Conservation (phyloP, 2,329 filamentous ascomycete species). For the Orbilia blumenaviensis region DNA sequence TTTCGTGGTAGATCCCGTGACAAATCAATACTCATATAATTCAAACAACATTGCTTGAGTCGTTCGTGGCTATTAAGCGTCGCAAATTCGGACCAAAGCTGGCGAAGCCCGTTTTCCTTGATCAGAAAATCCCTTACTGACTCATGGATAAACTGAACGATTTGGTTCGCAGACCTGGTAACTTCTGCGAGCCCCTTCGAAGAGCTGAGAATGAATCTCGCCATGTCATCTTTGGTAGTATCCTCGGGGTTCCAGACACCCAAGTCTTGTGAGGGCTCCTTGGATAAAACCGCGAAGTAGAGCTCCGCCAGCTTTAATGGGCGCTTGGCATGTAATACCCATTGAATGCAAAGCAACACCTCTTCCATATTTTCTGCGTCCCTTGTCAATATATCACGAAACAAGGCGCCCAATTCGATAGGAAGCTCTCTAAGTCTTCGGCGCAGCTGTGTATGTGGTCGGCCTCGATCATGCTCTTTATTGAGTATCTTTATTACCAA, state of each 20-base stretch:
- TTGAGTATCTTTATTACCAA: conserved; percentile 64
- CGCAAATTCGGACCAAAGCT: conserved; percentile 59
- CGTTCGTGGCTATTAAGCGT: conserved; percentile 61
- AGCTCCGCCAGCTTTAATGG: conserved; percentile 61
- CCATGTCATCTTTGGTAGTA: conserved; percentile 56
- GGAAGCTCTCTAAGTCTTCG: conserved; percentile 62
- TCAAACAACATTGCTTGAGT: conserved; percentile 63
- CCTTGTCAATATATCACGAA: conserved; percentile 62
- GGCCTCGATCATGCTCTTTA: conserved; percentile 61
- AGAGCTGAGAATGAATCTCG: conserved; percentile 60
- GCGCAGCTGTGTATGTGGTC: conserved; percentile 58
- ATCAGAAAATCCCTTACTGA: conserved; percentile 65
- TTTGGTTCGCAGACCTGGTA: conserved; percentile 58
- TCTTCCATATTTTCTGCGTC: conserved; percentile 59
- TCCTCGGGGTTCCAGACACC: conserved; percentile 56
- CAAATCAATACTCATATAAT: conserved; percentile 60
- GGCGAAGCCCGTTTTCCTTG: conserved; percentile 59
- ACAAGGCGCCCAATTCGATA: conserved; percentile 60
- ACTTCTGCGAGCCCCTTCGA: conserved; percentile 67
- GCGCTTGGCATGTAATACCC: conserved; percentile 61
- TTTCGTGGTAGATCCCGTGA: conserved; percentile 24
- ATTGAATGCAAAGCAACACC: conserved; percentile 61
- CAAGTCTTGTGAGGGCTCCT: conserved; percentile 53
- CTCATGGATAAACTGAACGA: conserved; percentile 68
- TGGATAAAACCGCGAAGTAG: conserved; percentile 61